A percentile compares a stretch with the other conserved stretches of the same genome.
These are phyloP conservation scores for Stereum hirsutum DNA, from an alignment of 1,284 basidiomycete genomes.

Conservation along the genomic window DNA sequence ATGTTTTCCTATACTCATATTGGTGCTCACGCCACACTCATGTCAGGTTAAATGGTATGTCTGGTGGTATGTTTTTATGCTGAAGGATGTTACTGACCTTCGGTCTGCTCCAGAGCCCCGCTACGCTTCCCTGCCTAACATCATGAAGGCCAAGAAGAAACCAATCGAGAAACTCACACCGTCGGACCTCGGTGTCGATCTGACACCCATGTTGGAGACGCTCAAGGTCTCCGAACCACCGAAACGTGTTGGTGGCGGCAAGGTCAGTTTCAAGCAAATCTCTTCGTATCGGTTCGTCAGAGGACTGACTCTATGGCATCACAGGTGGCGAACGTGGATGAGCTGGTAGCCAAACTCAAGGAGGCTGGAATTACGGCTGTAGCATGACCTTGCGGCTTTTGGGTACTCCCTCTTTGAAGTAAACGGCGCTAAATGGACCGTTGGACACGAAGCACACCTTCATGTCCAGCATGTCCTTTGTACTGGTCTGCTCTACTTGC, in stretches of 20 bases:
- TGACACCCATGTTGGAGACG: conserved; percentile 77
- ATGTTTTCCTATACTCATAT: no score
- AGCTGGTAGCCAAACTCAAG: conserved; percentile 86
- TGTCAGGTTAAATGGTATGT: no score
- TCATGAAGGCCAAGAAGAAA: conserved; percentile 99
- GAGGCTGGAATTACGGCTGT: conserved; percentile 71
- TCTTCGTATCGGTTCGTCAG: not conserved
- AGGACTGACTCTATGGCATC: not conserved
- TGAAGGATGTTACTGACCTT: not conserved
- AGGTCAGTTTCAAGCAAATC: conserved; percentile 40
- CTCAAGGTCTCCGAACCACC: conserved; percentile 90
- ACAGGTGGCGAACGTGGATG: conserved; percentile 79
- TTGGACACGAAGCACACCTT: no score
- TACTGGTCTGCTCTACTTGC: no score
- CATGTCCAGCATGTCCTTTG: no score
- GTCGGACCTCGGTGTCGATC: conserved; percentile 77
- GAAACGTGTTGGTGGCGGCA: conserved; percentile 85
- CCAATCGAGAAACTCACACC: conserved; percentile 81
- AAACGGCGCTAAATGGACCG: no score
- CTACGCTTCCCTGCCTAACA: conserved; percentile 90
- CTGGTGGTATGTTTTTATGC: conserved; percentile 7
- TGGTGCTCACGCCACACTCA: no score
- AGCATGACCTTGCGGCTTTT: not conserved
- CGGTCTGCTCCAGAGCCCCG: conserved; percentile 68
- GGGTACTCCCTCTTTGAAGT: no score